phyloP scores from a whole-genome alignment of 2,329 filamentous ascomycete species.

The Aulographum hederae region DNA sequence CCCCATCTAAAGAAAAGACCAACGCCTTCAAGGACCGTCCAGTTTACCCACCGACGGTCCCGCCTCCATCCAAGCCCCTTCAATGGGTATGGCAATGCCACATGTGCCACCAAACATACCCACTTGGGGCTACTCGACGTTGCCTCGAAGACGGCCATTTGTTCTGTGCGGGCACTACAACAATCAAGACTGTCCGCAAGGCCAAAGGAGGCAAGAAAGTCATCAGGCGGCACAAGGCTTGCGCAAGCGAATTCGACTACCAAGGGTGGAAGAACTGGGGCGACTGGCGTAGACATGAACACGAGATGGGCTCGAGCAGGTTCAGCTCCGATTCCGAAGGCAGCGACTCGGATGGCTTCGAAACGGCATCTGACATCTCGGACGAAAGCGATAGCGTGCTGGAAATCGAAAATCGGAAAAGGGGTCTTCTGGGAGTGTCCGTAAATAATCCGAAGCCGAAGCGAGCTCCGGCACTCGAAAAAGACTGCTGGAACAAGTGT shows the following conservation, averaged over 20 bases:
- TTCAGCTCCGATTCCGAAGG: too few relatives aligned
- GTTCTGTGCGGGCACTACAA: conserved; percentile 31
- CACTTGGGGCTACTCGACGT: conserved; percentile 29
- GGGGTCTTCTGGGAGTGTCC: neutral
- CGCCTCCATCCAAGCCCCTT: conserved; percentile 16
- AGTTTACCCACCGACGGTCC: conserved; percentile 7
- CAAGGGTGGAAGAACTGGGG: conserved; percentile 29
- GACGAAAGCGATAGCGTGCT: neutral
- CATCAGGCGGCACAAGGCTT: conserved; percentile 20
- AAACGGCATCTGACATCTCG: too few relatives aligned
- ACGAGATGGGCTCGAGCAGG: too few relatives aligned
- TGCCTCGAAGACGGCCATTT: conserved; percentile 35
- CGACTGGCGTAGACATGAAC: conserved; percentile 19
- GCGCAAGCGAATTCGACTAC: conserved; percentile 34
- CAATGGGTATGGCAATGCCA: conserved; percentile 37
- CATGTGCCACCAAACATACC: conserved; percentile 27
- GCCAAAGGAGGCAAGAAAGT: conserved; percentile 6
- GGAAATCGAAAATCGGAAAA: too few relatives aligned
- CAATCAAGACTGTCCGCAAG: conserved; percentile 14
- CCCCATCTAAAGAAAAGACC: neutral
- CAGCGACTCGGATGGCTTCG: too few relatives aligned
- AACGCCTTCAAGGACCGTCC: conserved; percentile 6
- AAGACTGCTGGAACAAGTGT: conserved; percentile 25
- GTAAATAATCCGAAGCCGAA: neutral
- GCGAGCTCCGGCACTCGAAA: conserved; percentile 5